phyloP scores from a whole-genome alignment of 352 stramenopile species.

The Phytopythium aichiense region DNA sequence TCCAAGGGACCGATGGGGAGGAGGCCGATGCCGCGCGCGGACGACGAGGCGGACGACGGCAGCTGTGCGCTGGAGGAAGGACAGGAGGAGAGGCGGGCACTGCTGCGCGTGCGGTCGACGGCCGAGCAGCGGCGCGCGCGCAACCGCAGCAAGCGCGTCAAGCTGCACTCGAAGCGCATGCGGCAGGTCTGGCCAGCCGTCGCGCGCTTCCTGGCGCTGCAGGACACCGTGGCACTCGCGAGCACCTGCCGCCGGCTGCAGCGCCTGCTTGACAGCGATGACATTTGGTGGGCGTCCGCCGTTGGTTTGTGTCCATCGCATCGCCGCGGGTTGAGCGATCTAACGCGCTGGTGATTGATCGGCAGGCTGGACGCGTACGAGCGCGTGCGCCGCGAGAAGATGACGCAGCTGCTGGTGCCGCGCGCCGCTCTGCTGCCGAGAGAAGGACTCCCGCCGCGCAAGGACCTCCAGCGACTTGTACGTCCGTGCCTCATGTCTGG shows the following conservation, averaged over 20 bases:
- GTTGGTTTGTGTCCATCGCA: background rate
- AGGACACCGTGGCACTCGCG: slow-evolving; percentile 31
- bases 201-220: slow-evolving; percentile 28
- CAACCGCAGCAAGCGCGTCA: slow-evolving; percentile 48
- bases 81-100: slow-evolving; percentile 11
- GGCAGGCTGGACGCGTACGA: slow-evolving; percentile 34
- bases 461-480: slow-evolving; percentile 44
- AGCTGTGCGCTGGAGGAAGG: slow-evolving; percentile 8
- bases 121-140: slow-evolving; percentile 31
- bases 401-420: slow-evolving; percentile 33
- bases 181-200: slow-evolving; percentile 39
- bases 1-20: background rate
- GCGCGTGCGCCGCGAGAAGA: slow-evolving; percentile 17
- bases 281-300: slow-evolving; percentile 26
- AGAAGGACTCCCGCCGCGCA: slow-evolving; percentile 13
- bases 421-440: slow-evolving; percentile 15
- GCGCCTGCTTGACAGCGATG: slow-evolving; percentile 32
- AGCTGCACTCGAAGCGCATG: slow-evolving; percentile 54
- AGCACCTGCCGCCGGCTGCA: slow-evolving; percentile 34
- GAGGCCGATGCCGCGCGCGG: background rate
- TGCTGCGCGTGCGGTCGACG: slow-evolving; percentile 20
- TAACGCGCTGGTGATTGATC: background rate
- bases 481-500: background rate
- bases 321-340: background rate
- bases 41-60: background rate